Percentiles rank a stretch among this genome's conserved stretches.
Evolutionary conservation across 768 basidiomycete genomes (phyloP).

Genomic region (Phylloporus sp.): DNA sequence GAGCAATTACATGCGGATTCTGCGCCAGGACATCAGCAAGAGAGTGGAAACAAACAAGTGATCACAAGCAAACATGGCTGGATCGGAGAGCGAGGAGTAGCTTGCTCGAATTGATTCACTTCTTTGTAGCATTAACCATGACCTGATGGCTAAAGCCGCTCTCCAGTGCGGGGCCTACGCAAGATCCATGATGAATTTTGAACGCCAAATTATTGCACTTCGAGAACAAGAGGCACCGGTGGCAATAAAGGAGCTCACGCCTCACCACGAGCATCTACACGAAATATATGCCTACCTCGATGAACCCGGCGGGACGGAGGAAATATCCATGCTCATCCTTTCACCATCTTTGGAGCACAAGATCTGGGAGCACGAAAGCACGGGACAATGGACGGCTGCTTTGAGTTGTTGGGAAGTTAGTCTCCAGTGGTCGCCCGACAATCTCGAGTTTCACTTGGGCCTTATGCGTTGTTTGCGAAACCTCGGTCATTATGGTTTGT

Average conservation of each 20-base stretch:
- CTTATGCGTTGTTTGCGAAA: conserved; percentile 88
- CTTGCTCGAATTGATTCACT: conserved; percentile 75
- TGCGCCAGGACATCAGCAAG: conserved; percentile 62
- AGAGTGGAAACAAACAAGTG: conserved; percentile 49
- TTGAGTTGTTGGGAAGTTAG: conserved; percentile 99
- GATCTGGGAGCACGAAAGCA: conserved; percentile 96
- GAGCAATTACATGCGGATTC: conserved; percentile 79
- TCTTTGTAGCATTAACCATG: conserved; percentile 77
- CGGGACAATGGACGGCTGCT: conserved; percentile 95
- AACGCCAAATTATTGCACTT: conserved; percentile 68
- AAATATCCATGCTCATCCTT: conserved; percentile 83
- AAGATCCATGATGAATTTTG: conserved; percentile 91
- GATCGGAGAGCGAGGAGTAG: conserved; percentile 49
- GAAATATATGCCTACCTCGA: conserved; percentile 95
- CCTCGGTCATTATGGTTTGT: conserved; percentile 92
- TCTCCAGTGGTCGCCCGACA: conserved; percentile 86
- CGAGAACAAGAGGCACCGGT: conserved; percentile 36
- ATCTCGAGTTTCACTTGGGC: conserved; percentile 85
- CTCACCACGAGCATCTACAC: conserved; percentile 82
- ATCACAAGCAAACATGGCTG: conserved; percentile 36
- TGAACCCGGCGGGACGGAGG: conserved; percentile 99
- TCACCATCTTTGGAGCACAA: conserved; percentile 92
- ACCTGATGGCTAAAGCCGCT: conserved; percentile 90
- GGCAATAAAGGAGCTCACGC: conserved; percentile 41
- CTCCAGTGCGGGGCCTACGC: conserved; percentile 94